Base-by-base conservation (phyloP, 2,329 filamentous ascomycete genomes). In the Purpureocillium takamizusanense region DNA sequence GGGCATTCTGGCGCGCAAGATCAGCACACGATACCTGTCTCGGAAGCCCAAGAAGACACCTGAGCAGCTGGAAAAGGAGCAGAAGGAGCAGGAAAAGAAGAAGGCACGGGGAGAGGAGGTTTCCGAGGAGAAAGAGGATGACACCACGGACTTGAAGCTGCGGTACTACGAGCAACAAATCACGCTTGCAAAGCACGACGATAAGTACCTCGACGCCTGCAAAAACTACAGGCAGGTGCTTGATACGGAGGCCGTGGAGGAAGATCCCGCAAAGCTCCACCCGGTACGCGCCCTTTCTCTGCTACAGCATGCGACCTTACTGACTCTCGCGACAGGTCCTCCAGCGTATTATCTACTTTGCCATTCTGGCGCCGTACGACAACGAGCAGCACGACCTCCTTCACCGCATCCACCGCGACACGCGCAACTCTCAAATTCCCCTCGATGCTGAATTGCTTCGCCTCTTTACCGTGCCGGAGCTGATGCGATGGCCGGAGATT, bases 371-470 rank as follows among this genome's bases (percentile, higher is more conserved):
- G 7, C 89, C 92, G 7, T 88, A 97, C 65, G 90, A 98, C 69
- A 98, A 98, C 63, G 92, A 98, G 62, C 92, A 98, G 62, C 92
- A 90, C 51, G 92, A 98, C 52, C 83, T 98, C 39, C 81, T 98
- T 44, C 89, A 98, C 67, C 86, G 92, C 54, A 84, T 98, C 51
- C 78, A 88, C 60, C 78, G 81, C 60, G 92, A 98, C 61, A 67
- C 82, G 7, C 85, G 92, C 46, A 89, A 89, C 59, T 66, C 78
- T 10, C 76, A 83, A 57, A 78, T 97, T 3, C 67, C 86, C 4
- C 73, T 81, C 40, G 90, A 97, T 47, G 83, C 86, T 23, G 81
- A 89, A 54, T 77, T 98, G 8, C 74, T 98, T 41, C 94, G 94
- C 65, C 78, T 92, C 43, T 98, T 98, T 65, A 98, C 92, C 23